A percentile compares a stretch with the other conserved stretches of the same genome.
phyloP scores from a whole-genome alignment of 2,329 filamentous ascomycete genomes.

The Curvularia spicifera region DNA sequence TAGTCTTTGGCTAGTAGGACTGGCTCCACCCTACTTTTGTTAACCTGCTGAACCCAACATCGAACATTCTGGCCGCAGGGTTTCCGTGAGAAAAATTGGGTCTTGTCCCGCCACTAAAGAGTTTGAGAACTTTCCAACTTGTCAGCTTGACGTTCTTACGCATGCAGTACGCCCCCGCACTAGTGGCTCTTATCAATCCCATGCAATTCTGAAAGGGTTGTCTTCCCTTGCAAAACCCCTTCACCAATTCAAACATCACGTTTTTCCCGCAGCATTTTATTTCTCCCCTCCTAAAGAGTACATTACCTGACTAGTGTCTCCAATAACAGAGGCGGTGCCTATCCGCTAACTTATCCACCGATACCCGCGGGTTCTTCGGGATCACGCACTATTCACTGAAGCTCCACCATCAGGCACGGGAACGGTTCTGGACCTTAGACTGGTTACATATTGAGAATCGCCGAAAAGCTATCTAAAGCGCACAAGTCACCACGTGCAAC shows the following conservation, averaged over 20 bases:
- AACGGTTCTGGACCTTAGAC: conserved; percentile 20
- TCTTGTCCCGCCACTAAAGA: conserved; percentile 26
- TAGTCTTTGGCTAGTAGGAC: conserved; percentile 25
- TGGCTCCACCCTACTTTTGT: conserved; percentile 35
- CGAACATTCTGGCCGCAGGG: conserved; percentile 44
- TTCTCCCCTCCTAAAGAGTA: neutral
- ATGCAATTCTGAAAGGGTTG: conserved; percentile 7
- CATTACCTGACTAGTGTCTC: neutral
- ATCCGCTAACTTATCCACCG: conserved; percentile 24
- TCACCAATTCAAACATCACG: neutral
- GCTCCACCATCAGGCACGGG: conserved; percentile 28
- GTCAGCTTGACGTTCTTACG: conserved; percentile 18
- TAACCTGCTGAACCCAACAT: conserved; percentile 32
- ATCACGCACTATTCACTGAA: conserved; percentile 20
- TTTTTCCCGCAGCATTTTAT: neutral
- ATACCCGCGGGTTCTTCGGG: conserved; percentile 30
- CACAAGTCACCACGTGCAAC: conserved; percentile 26
- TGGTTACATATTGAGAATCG: conserved; percentile 18
- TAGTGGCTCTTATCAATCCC: conserved; percentile 33
- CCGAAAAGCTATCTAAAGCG: conserved; percentile 18
- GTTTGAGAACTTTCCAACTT: conserved; percentile 23
- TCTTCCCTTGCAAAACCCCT: conserved; percentile 8
- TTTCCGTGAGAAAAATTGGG: conserved; percentile 34
- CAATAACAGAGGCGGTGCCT: neutral
- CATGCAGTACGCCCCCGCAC: conserved; percentile 21